These are phyloP conservation scores for Metschnikowia hibisci DNA, from an alignment of 805 yeast genomes.

Conservation along the genomic window DNA sequence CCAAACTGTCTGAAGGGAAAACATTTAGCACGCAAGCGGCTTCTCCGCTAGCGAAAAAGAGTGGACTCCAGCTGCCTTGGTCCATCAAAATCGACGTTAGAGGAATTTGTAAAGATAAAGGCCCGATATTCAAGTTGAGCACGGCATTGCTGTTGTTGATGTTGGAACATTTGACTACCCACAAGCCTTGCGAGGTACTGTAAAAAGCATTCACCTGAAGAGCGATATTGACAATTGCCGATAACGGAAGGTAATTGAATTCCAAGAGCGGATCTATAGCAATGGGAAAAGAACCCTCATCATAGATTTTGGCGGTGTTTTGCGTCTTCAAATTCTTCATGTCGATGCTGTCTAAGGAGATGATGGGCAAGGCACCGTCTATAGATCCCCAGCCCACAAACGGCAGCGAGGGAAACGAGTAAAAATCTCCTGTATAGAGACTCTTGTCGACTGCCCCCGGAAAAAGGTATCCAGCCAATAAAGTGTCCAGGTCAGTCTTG, in stretches of 20 bases:
- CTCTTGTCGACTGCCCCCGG: slow-evolving; percentile 57
- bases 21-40: slow-evolving; percentile 55
- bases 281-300: slow-evolving; percentile 45
- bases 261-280: slow-evolving; percentile 53
- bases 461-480: slow-evolving; percentile 36
- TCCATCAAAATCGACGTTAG: slow-evolving; percentile 39
- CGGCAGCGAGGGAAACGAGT: slow-evolving; percentile 49
- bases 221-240: slow-evolving; percentile 56
- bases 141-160: slow-evolving; percentile 47
- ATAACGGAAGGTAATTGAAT: slow-evolving; percentile 51
- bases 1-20: slow-evolving; percentile 44
- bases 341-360: slow-evolving; percentile 23
- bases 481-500: slow-evolving; percentile 9
- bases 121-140: slow-evolving; percentile 51
- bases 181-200: slow-evolving; percentile 40
- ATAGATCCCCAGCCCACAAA: slow-evolving; percentile 17
- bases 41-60: slow-evolving; percentile 51
- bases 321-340: slow-evolving; percentile 35
- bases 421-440: slow-evolving; percentile 44
- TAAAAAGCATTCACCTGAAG: slow-evolving; percentile 68
- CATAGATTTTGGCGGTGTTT: slow-evolving; percentile 28
- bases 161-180: slow-evolving; percentile 60
- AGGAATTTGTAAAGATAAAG: slow-evolving; percentile 47
- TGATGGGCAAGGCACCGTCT: slow-evolving; percentile 23
- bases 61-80: slow-evolving; percentile 32